Percentiles rank a stretch among this genome's conserved stretches.
phyloP scores from a whole-genome alignment of 306 rosid genomes.

The Ormosia emarginata region DNA sequence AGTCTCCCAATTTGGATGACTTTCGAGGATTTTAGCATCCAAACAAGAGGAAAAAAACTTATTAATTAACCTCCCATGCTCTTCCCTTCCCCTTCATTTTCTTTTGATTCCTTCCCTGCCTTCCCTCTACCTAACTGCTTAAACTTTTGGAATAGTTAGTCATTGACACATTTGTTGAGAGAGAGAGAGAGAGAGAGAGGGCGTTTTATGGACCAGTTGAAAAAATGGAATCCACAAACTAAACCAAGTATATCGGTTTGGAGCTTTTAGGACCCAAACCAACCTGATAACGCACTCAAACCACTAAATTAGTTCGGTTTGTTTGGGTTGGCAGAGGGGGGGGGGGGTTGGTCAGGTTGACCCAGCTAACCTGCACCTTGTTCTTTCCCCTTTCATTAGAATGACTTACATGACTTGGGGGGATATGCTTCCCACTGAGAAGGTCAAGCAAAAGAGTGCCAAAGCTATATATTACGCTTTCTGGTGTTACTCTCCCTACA shows the following conservation, averaged over 20 bases:
- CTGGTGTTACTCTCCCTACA: conserved; percentile 81
- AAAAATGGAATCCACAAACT: background rate
- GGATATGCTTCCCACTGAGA: conserved; percentile 82
- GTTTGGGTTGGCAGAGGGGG: background rate
- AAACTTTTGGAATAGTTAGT: background rate
- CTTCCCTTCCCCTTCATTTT: background rate
- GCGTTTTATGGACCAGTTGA: background rate
- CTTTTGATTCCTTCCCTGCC: background rate
- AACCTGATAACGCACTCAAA: background rate
- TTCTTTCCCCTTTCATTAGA: background rate
- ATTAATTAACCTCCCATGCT: background rate
- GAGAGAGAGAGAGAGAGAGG: background rate
- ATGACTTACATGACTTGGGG: conserved; percentile 78
- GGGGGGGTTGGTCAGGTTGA: background rate
- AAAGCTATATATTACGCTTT: conserved; percentile 79
- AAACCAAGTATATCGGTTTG: background rate
- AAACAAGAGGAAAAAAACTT: background rate
- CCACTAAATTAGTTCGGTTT: background rate
- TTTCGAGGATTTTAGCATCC: background rate
- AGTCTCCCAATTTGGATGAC: background rate
- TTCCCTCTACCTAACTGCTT: background rate
- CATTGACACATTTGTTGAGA: background rate
- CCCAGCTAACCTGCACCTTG: background rate
- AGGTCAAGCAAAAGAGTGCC: conserved; percentile 87
- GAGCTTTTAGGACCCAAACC: background rate